Percentiles rank a stretch among this genome's conserved stretches.
These are phyloP conservation scores for Talaromyces nanjingensis DNA, from an alignment of 495 filamentous ascomycete species.

Conservation along the genomic window DNA sequence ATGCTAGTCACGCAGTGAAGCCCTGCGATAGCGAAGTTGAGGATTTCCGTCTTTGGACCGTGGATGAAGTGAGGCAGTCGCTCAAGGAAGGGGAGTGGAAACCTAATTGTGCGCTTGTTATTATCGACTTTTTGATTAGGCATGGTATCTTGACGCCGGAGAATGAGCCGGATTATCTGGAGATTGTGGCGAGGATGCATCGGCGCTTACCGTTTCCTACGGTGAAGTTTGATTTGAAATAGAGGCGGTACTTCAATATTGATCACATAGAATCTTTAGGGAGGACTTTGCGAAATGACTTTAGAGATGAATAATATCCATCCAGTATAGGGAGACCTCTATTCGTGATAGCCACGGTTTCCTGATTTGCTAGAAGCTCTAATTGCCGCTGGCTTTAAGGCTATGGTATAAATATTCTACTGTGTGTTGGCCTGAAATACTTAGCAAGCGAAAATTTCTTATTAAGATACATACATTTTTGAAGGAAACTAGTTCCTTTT, in stretches of 20 bases:
- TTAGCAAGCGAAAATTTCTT: too few species aligned
- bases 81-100: constrained; percentile 76
- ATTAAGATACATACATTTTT: too few species aligned
- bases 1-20: constrained; percentile 54
- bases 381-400: too few species aligned
- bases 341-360: too few species aligned
- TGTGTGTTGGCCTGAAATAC: too few species aligned
- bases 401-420: too few species aligned
- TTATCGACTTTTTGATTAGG: constrained; percentile 86
- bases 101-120: constrained; percentile 80
- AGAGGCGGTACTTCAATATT: not conserved
- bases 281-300: not conserved
- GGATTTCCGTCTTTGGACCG: constrained; percentile 67
- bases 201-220: constrained; percentile 78
- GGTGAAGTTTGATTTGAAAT: constrained; percentile 17
- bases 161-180: constrained; percentile 74
- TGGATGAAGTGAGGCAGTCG: constrained; percentile 66
- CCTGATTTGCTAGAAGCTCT: too few species aligned
- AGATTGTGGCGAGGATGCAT: constrained; percentile 71
- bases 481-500: too few species aligned
- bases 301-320: not conserved
- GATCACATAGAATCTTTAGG: not conserved
- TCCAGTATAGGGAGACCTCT: too few species aligned
- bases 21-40: constrained; percentile 87
- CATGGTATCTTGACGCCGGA: constrained; percentile 74